These are phyloP conservation scores for Aspergillus hancockii DNA, from an alignment of 495 filamentous ascomycete species.

Conservation along the genomic window DNA sequence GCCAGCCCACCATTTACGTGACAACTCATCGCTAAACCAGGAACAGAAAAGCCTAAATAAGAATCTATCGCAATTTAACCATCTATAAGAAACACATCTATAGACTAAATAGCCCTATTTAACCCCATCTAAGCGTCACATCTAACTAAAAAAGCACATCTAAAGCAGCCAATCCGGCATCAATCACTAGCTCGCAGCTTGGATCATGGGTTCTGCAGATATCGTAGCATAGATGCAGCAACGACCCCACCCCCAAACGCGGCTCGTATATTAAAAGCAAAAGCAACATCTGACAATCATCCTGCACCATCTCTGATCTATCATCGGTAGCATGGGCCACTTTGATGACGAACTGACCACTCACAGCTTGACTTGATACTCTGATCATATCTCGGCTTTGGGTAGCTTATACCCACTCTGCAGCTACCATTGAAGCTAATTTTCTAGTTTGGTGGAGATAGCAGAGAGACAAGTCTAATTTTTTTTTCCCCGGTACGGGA, in stretches of 20 bases:
- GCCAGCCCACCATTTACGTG: neutral
- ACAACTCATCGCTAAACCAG: neutral
- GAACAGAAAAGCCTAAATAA: neutral
- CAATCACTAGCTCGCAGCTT: neutral
- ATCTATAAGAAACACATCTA: neutral
- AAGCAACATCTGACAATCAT: neutral
- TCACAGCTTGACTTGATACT: neutral
- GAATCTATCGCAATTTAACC: neutral
- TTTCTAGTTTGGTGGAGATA: no score
- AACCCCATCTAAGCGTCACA: neutral
- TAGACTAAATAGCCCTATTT: neutral
- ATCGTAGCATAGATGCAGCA: constrained; percentile 7
- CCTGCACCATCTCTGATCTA: neutral
- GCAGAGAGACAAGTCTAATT: no score
- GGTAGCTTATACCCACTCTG: neutral
- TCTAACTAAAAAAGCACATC: neutral
- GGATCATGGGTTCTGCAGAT: constrained; percentile 4
- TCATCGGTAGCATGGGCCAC: no score
- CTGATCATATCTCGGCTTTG: neutral
- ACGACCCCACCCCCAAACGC: neutral
- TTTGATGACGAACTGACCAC: neutral
- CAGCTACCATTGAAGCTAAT: neutral
- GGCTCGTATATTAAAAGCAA: neutral
- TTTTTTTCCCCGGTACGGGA: no score
- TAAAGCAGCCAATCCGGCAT: neutral